Base-by-base conservation (phyloP, 768 basidiomycete species). In the Calvatia gigantea region DNA sequence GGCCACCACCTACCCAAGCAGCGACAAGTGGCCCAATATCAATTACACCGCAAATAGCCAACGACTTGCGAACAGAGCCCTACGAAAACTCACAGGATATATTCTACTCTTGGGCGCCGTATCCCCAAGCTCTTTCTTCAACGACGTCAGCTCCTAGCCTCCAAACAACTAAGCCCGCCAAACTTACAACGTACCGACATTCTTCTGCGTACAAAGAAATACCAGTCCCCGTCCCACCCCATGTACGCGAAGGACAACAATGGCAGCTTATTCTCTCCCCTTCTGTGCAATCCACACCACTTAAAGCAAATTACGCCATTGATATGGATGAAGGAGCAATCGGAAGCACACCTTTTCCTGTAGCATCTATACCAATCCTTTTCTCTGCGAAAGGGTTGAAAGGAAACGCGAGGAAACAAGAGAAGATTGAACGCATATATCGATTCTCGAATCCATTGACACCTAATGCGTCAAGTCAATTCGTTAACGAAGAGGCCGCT, bases 41-140 rank as follows among this genome's bases (percentile, higher is more conserved):
- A 32, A 35, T 48, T 6, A 42, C 86, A 2, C 91, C 91, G 0
- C 93, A 95, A 67, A 82, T 97, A 57, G 84, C 87, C 28, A 96
- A 97, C 67, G 94, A 96, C 62, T 79, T 96, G 21, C 81, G 94
- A 29, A 96, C 94, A 31, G 93, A 94, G 66, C 71, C 77, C 1
- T 83, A 76, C 62, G 71, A 75, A 9, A 70, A 66, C 15, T 68
- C 77, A 1, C 75, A 80, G 54, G 86, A 91, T 57, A 80, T 96
- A 33, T 87, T 73, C 65, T 93, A 86, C 65, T 70, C 79, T 23
- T 95, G 92, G 92, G 63, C 64, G 1, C 65, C 65, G 43, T 61
- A 60, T 47, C 41, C 59, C 28, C 39, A 47, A 19, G 15, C 21
- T 29, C 19, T 21, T 28, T 25, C 50, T 8, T 33, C 50, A 31